Evolutionary conservation across 768 basidiomycete genomes (phyloP).

Genomic region (Agaricus subrufescens): DNA sequence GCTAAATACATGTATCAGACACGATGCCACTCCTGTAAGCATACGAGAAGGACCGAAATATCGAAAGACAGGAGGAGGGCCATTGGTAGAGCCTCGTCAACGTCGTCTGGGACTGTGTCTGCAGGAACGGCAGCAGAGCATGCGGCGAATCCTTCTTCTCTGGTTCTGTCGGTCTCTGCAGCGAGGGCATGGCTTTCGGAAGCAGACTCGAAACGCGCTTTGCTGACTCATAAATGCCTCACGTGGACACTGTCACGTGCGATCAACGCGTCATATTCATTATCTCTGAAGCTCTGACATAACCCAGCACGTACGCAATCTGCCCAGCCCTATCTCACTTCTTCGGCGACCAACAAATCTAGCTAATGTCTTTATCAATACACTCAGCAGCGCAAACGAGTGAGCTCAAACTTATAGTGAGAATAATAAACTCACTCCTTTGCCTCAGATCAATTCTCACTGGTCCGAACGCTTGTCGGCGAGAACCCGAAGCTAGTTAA

Average conservation of each 20-base stretch:
- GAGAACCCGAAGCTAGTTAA: slow-evolving; percentile 62
- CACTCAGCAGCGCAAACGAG: slow-evolving; percentile 72
- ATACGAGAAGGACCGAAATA: slow-evolving; percentile 65
- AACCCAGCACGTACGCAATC: no score
- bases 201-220: slow-evolving; percentile 13
- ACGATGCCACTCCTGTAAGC: slow-evolving; percentile 9
- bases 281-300: not conserved
- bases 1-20: slow-evolving; percentile 34
- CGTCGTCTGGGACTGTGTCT: slow-evolving; percentile 73
- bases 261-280: slow-evolving; percentile 9
- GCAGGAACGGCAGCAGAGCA: slow-evolving; percentile 72
- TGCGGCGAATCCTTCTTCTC: slow-evolving; percentile 38
- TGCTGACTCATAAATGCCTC: not conserved
- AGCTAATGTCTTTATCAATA: slow-evolving; percentile 43
- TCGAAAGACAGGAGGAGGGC: slow-evolving; percentile 85
- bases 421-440: slow-evolving; percentile 2
- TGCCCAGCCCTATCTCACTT: no score
- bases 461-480: slow-evolving; percentile 60
- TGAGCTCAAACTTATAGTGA: slow-evolving; percentile 21
- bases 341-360: no score
- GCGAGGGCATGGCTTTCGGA: slow-evolving; percentile 23
- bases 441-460: slow-evolving; percentile 57
- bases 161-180: slow-evolving; percentile 20
- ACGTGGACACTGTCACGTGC: slow-evolving; percentile 9
- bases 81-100: slow-evolving; percentile 76